A percentile compares a stretch with the other conserved stretches of the same genome.
phyloP scores from a whole-genome alignment of 768 basidiomycete species.

The Hemileccinum impolitum region DNA sequence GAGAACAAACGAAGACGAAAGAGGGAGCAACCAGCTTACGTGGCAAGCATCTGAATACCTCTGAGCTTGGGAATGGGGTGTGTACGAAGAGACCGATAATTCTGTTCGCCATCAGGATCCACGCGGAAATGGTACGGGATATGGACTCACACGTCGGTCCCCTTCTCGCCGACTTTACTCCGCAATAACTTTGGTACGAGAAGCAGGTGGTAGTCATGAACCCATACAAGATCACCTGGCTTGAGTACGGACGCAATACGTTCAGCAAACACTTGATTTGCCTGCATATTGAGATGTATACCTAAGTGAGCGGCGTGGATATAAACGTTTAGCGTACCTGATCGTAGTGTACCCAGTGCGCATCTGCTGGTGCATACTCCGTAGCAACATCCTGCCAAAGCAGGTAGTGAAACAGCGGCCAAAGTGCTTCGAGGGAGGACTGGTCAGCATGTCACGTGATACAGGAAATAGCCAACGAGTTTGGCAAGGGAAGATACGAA shows the following conservation, averaged over 20 bases:
- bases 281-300: slow-evolving; percentile 41
- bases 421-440: slow-evolving; percentile 60
- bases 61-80: slow-evolving; percentile 95
- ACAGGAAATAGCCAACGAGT: background rate
- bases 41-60: slow-evolving; percentile 92
- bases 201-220: slow-evolving; percentile 94
- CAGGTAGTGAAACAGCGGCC: slow-evolving; percentile 98
- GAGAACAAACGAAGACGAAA: background rate
- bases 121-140: background rate
- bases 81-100: slow-evolving; percentile 93
- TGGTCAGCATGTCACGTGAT: slow-evolving; percentile 7
- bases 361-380: slow-evolving; percentile 82
- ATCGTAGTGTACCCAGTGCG: slow-evolving; percentile 53
- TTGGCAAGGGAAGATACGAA: background rate
- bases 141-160: slow-evolving; percentile 22
- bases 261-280: slow-evolving; percentile 80
- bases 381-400: slow-evolving; percentile 96
- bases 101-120: slow-evolving; percentile 8
- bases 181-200: slow-evolving; percentile 86
- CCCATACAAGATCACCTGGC: slow-evolving; percentile 91
- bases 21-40: slow-evolving; percentile 44
- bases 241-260: slow-evolving; percentile 72
- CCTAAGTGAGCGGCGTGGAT: background rate
- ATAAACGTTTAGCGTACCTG: slow-evolving; percentile 11
- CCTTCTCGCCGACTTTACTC: slow-evolving; percentile 45